A percentile compares a stretch with the other conserved stretches of the same genome.
Evolutionary conservation across 371 early-diverging fungal genomes (phyloP).

Genomic region (Apophysomyces trapeziformis): DNA sequence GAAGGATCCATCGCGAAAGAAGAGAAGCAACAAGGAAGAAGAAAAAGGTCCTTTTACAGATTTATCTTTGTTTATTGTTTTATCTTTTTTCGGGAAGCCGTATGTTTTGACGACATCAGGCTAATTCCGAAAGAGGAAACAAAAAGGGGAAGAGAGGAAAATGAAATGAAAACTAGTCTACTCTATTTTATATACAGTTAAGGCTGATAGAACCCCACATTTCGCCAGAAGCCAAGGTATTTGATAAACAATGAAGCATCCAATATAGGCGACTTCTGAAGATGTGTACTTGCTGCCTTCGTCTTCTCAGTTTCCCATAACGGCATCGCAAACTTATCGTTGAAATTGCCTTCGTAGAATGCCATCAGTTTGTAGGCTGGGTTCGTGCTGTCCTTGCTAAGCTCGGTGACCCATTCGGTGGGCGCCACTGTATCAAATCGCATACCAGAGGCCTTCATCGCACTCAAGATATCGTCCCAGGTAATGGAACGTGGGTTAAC

Average conservation of each 20-base stretch:
- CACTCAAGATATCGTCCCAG: constrained; percentile 29
- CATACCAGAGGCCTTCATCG: constrained; percentile 31
- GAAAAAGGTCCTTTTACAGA: neutral
- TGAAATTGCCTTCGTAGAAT: constrained; percentile 33
- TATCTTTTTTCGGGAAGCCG: constrained; percentile 6
- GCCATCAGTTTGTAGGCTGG: constrained; percentile 38
- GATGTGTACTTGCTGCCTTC: neutral
- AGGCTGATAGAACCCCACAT: constrained; percentile 15
- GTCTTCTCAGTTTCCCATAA: constrained; percentile 31
- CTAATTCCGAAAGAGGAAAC: neutral
- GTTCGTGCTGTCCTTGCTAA: constrained; percentile 37
- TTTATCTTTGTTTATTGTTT: neutral
- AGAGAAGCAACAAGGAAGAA: neutral
- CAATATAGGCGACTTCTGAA: constrained; percentile 16
- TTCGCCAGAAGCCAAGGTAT: constrained; percentile 16
- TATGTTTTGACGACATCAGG: neutral
- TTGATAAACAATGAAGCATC: constrained; percentile 13
- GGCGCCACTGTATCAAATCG: constrained; percentile 29
- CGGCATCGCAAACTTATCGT: constrained; percentile 25
- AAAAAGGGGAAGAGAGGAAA: neutral
- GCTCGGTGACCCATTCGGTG: constrained; percentile 32
- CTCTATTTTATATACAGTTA: neutral
- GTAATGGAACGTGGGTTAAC: constrained; percentile 32
- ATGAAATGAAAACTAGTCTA: no score
- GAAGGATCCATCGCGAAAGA: neutral